A percentile compares a stretch with the other conserved stretches of the same genome.
phyloP scores from a whole-genome alignment of 2,329 filamentous ascomycete genomes.

The Aureobasidium melanogenum region DNA sequence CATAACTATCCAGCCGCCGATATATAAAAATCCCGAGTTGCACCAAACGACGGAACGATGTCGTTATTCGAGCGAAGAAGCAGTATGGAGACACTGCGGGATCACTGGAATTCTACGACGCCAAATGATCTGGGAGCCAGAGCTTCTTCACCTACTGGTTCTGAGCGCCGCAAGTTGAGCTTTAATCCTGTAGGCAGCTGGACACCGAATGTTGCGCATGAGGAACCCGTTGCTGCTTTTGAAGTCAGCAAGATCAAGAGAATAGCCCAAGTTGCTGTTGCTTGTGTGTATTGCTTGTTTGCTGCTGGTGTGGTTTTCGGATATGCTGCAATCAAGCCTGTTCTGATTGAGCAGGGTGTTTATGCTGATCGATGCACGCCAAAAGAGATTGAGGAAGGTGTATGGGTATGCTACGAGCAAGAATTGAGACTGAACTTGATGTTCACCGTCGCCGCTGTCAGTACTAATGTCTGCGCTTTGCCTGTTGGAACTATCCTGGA shows the following conservation, averaged over 20 bases:
- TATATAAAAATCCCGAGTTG: not conserved
- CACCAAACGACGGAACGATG: not conserved
- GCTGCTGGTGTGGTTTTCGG: slow-evolving; percentile 75
- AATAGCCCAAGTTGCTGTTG: slow-evolving; percentile 58
- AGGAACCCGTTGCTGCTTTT: slow-evolving; percentile 38
- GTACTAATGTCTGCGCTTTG: slow-evolving; percentile 77
- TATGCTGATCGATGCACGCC: slow-evolving; percentile 57
- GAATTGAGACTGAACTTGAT: slow-evolving; percentile 68
- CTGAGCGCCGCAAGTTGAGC: slow-evolving; percentile 38
- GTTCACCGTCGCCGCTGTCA: slow-evolving; percentile 85
- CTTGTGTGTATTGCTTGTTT: slow-evolving; percentile 65
- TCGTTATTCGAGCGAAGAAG: slow-evolving; percentile 10
- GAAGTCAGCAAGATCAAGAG: slow-evolving; percentile 47
- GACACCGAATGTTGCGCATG: slow-evolving; percentile 29
- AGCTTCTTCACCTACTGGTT: slow-evolving; percentile 22
- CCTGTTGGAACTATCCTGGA: slow-evolving; percentile 81
- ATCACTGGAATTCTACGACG: not conserved
- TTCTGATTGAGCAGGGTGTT: slow-evolving; percentile 64
- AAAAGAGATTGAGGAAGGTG: slow-evolving; percentile 40
- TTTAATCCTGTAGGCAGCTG: slow-evolving; percentile 42
- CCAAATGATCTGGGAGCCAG: not conserved
- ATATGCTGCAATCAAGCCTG: slow-evolving; percentile 75
- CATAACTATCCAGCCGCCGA: not conserved
- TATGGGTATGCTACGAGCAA: slow-evolving; percentile 49
- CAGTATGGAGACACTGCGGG: slow-evolving; percentile 9